Evolutionary conservation across 805 yeast genomes (phyloP).

Genomic region (Kregervanrija pseudodelftensis): DNA sequence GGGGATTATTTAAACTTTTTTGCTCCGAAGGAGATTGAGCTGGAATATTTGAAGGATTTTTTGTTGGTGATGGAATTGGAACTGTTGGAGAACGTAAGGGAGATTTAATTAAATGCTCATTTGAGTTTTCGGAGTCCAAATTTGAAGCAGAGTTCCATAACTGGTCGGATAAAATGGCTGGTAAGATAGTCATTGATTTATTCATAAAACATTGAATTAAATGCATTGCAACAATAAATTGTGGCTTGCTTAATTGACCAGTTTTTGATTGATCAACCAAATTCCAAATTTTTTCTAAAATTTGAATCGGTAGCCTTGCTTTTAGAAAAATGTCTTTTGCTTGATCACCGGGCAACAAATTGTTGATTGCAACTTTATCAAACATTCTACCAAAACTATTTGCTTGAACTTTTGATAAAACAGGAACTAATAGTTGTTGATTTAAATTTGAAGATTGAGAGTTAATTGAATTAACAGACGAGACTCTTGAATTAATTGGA

Average conservation of each 20-base stretch:
- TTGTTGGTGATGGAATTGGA: conserved; percentile 3
- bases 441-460: conserved; percentile 26
- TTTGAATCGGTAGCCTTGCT: conserved; percentile 73
- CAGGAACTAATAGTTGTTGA: conserved; percentile 35
- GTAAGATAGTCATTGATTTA: conserved; percentile 44
- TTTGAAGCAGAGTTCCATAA: conserved; percentile 27
- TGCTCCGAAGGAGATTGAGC: conserved; percentile 11
- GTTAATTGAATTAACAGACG: conserved; percentile 26
- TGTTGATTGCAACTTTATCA: conserved; percentile 54
- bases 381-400: conserved; percentile 65
- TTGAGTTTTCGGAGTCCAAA: not conserved
- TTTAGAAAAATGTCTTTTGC: conserved; percentile 85
- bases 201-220: conserved; percentile 75
- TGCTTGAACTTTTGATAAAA: conserved; percentile 50
- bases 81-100: conserved; percentile 8
- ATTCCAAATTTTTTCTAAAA: conserved; percentile 83
- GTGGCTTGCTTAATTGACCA: conserved; percentile 67
- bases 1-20: conserved; percentile 5
- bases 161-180: conserved; percentile 26
- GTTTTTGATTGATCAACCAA: conserved; percentile 70
- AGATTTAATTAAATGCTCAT: conserved; percentile 8
- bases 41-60: conserved; percentile 8
- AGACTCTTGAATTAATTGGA: conserved; percentile 25
- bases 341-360: conserved; percentile 57
- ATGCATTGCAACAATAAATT: conserved; percentile 92